Evolutionary conservation across 164 flowering plant genomes (phyloP).

Genomic region (Berberis thunbergii): DNA sequence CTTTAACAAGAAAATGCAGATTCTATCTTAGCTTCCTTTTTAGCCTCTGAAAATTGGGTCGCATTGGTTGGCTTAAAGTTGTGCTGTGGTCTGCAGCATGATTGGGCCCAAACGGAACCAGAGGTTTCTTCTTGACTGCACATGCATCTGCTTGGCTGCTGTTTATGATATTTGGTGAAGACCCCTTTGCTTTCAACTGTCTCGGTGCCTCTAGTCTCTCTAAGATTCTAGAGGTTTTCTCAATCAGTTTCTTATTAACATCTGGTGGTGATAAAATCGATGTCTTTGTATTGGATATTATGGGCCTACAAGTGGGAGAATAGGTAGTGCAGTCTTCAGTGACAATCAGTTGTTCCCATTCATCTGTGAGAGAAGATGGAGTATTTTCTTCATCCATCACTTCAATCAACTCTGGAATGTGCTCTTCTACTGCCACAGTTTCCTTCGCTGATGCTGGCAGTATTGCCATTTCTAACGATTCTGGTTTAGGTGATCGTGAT

Average conservation of each 20-base stretch:
- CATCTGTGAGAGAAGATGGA: slow-evolving; percentile 31
- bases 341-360: slow-evolving; percentile 77
- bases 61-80: slow-evolving; percentile 47
- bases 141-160: slow-evolving; percentile 12
- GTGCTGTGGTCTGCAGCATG: slow-evolving; percentile 17
- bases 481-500: slow-evolving; percentile 14
- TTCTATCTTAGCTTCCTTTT: slow-evolving; percentile 42
- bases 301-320: slow-evolving; percentile 31
- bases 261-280: slow-evolving; percentile 22
- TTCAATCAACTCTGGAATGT: slow-evolving; percentile 4
- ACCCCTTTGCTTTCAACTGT: slow-evolving; percentile 33
- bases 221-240: slow-evolving; percentile 68
- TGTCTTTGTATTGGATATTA: slow-evolving; percentile 21
- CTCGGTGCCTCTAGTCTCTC: slow-evolving; percentile 79
- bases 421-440: slow-evolving; percentile 18
- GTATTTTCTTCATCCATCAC: slow-evolving; percentile 18
- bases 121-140: slow-evolving; percentile 36
- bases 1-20: not conserved
- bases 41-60: slow-evolving; percentile 59
- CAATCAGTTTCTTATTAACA: slow-evolving; percentile 36
- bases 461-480: slow-evolving; percentile 11
- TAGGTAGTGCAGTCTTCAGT: slow-evolving; percentile 28
- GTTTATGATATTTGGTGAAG: slow-evolving; percentile 25
- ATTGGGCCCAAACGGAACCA: slow-evolving; percentile 29
- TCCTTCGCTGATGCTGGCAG: slow-evolving; percentile 13